A percentile compares a stretch with the other conserved stretches of the same genome.
Conservation (phyloP, 2,329 filamentous ascomycete species). For the Aureobasidium pullulans region DNA sequence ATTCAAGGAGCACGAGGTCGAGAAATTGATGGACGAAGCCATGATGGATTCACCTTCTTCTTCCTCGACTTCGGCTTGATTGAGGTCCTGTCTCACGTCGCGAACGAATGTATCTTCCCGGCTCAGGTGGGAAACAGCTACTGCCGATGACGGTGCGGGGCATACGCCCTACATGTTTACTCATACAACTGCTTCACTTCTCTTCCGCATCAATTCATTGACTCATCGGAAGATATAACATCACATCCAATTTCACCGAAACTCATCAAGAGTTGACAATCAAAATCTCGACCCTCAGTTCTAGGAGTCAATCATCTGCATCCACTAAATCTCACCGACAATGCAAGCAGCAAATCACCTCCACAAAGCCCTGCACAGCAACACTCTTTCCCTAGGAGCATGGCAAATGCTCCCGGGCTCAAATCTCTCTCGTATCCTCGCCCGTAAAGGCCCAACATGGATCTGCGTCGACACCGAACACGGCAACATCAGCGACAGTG, state of each 20-base stretch:
- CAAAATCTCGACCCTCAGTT: no score
- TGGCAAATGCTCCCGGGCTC: constrained; percentile 52
- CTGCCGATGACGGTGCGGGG: not conserved
- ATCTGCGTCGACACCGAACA: constrained; percentile 50
- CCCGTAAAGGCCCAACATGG: constrained; percentile 47
- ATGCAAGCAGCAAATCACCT: constrained; percentile 51
- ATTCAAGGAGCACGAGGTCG: constrained; percentile 60
- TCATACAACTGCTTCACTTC: not conserved
- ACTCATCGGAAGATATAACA: not conserved
- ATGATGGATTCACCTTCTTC: constrained; percentile 18
- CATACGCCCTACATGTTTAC: not conserved
- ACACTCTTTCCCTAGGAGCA: constrained; percentile 46
- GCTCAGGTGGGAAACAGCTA: not conserved
- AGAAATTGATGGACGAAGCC: constrained; percentile 59
- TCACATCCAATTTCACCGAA: not conserved
- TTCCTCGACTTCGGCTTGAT: not conserved
- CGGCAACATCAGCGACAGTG: constrained; percentile 47
- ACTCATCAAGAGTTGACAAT: not conserved
- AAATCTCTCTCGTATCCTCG: constrained; percentile 48
- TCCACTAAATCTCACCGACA: constrained; percentile 9
- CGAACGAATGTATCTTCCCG: not conserved
- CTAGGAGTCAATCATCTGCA: no score
- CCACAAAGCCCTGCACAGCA: constrained; percentile 43
- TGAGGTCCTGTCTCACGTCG: not conserved
- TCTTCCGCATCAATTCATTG: not conserved